Base-by-base conservation (phyloP, 306 rosid species). In the Fagus crenata region DNA sequence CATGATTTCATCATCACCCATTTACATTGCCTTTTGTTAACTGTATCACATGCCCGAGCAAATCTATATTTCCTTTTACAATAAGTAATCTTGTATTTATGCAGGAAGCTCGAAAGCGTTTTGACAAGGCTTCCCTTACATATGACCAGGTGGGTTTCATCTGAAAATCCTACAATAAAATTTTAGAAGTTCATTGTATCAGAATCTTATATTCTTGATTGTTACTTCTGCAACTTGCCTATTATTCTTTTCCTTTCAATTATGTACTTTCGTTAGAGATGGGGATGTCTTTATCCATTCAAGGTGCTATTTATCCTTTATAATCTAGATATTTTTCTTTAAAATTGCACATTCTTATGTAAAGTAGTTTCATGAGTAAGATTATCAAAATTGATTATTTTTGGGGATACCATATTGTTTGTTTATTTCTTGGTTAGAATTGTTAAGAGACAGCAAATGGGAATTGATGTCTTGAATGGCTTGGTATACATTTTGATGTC, bases 101-200 rank as follows among this genome's bases (percentile, higher is more conserved):
- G 87, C 95, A 92, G 97, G 96, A 92, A 90, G 93, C 90, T 78
- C 84, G 93, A n/a, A 92, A 89, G 88, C 92, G 89, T 55, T 92
- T 92, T 80, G 97, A 92, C 76, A 92, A 92, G 91, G 85, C 96
- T 75, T 81, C 90, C 71, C 79, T 84, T 71, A 42, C 70, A 70
- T 89, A 90, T 83, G 97, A 90, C 53, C 97, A 90, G 97, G 97
- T 92, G 73, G 77, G 72, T 81, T 77, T 69, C n/a, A 72, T 46
- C 78, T 80, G 35, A 77, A 65, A 67, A 37, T 12, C 56, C 28
- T 42, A 4, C 42, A 12, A 53, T 41, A 46, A 39, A 1, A 22
- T 8, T 77, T 54, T 14, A 14, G 58, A 78, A 43, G 49, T 74
- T 59, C 73, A 81, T 8, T 46, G 53, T 3, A 67, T 72, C 9